These are phyloP conservation scores for Chlamydomonas schloesseri DNA, from an alignment of 139 green algal genomes.

Conservation along the genomic window DNA sequence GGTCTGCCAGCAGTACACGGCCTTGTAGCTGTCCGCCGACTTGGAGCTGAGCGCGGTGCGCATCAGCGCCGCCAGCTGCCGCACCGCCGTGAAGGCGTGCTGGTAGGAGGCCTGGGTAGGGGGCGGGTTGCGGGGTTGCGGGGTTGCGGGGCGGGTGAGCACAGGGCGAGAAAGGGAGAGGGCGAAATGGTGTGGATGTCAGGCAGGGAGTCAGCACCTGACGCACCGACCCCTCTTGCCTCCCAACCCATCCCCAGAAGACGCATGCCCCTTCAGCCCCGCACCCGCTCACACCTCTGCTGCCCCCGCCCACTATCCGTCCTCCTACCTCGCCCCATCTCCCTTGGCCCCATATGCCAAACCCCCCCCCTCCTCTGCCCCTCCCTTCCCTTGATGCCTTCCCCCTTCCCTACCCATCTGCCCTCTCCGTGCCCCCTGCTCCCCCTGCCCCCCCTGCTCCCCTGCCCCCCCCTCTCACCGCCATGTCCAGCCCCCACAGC, in stretches of 20 bases:
- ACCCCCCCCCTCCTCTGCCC: neutral
- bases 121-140: neutral
- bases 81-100: conserved; percentile 85
- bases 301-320: too few relatives aligned
- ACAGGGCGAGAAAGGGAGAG: neutral
- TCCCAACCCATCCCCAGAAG: too few relatives aligned
- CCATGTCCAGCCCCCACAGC: conserved; percentile 81
- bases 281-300: too few relatives aligned
- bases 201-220: too few relatives aligned
- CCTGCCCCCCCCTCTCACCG: conserved; percentile 11
- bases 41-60: conserved; percentile 86
- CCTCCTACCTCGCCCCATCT: neutral
- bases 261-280: too few relatives aligned
- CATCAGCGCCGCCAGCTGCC: conserved; percentile 89
- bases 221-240: too few relatives aligned
- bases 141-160: too few relatives aligned
- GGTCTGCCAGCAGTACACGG: conserved; percentile 88
- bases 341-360: neutral
- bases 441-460: neutral
- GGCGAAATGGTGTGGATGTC: neutral
- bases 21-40: conserved; percentile 86
- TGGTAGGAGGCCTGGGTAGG: conserved; percentile 67
- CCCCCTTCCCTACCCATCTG: too few relatives aligned
- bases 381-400: too few relatives aligned
- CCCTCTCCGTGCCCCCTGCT: too few relatives aligned